phyloP scores from a whole-genome alignment of 306 rosid species.

The Lathyrus aphaca region DNA sequence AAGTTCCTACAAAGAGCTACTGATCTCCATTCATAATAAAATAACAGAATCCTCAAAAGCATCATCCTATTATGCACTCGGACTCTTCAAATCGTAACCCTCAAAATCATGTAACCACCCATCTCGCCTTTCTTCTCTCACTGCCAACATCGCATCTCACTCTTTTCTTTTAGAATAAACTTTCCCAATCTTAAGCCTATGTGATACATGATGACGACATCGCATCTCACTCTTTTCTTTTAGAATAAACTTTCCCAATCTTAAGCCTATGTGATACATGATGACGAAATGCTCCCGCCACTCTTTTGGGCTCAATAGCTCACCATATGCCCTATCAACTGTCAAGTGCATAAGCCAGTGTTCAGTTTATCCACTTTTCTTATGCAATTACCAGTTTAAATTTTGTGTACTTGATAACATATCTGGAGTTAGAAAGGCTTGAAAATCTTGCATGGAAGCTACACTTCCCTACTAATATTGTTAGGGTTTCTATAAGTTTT shows the following conservation, averaged over 20 bases:
- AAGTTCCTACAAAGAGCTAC: neutral
- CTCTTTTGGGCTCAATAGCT: neutral
- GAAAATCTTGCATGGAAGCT: neutral
- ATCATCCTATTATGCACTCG: too few relatives aligned
- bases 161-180: neutral
- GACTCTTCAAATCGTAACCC: neutral
- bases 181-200: neutral
- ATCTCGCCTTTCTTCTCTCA: neutral
- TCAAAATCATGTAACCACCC: slow-evolving; percentile 1
- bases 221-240: neutral
- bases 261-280: neutral
- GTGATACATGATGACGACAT: too few relatives aligned
- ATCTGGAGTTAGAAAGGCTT: neutral
- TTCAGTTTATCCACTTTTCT: slow-evolving; percentile 3
- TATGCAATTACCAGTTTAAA: neutral
- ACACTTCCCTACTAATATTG: slow-evolving; percentile 16
- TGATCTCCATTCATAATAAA: neutral
- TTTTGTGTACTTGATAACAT: neutral
- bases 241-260: neutral
- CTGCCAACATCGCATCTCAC: neutral
- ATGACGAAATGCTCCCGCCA: neutral
- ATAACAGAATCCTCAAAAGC: neutral
- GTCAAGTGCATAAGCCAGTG: neutral
- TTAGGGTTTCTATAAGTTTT: neutral
- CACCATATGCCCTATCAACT: neutral